These are phyloP conservation scores for Chaetomium strumarium DNA, from an alignment of 2,329 filamentous ascomycete species.

Conservation along the genomic window DNA sequence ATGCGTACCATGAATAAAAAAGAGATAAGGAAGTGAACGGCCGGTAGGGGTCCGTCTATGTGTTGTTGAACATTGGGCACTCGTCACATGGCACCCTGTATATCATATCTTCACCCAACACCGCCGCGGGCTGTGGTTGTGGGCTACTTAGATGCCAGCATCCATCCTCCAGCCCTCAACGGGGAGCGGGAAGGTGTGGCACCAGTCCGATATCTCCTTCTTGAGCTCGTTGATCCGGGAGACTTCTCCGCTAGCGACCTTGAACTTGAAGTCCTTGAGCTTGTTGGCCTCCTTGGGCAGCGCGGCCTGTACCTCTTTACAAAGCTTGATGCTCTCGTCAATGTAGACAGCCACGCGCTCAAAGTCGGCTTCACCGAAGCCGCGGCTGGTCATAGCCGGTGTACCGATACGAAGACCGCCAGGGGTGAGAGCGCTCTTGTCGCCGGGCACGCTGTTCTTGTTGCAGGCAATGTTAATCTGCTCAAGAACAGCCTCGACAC, in stretches of 20 bases:
- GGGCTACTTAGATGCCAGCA: constrained; percentile 46
- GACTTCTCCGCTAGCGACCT: constrained; percentile 73
- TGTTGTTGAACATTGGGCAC: constrained; percentile 18
- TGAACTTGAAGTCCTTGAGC: constrained; percentile 98
- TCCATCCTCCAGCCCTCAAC: constrained; percentile 65
- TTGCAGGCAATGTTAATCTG: constrained; percentile 99
- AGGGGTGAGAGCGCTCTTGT: constrained; percentile 93
- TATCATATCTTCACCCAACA: neutral
- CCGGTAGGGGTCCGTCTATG: constrained; percentile 9
- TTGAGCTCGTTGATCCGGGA: constrained; percentile 76
- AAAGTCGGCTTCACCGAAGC: constrained; percentile 89
- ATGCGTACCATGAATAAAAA: constrained; percentile 8
- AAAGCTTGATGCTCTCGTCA: constrained; percentile 80
- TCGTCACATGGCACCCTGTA: neutral
- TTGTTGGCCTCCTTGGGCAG: constrained; percentile 98
- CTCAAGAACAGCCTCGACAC: constrained; percentile 92
- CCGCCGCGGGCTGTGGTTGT: constrained; percentile 2
- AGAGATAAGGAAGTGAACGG: constrained; percentile 12
- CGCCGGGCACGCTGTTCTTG: constrained; percentile 97
- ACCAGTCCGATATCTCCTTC: constrained; percentile 87
- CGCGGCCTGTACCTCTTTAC: constrained; percentile 75
- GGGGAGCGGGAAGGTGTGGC: constrained; percentile 84
- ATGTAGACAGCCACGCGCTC: constrained; percentile 86
- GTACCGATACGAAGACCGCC: constrained; percentile 94
- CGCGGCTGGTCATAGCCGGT: constrained; percentile 94